Evolutionary conservation across 1,139 yeast genomes (phyloP).

Genomic region (Suhomyces panamericanus): DNA sequence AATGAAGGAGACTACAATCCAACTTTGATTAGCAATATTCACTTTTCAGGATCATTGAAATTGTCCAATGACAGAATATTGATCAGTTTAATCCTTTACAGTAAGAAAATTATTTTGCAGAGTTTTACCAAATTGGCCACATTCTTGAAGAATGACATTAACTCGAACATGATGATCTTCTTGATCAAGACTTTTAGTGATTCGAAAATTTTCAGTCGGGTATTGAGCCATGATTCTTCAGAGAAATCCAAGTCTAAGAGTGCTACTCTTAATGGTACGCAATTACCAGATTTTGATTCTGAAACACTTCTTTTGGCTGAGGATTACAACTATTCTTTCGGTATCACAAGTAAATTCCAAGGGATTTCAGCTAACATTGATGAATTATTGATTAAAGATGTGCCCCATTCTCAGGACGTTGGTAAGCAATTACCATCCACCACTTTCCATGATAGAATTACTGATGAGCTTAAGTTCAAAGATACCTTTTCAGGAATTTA

Average conservation of each 20-base stretch:
- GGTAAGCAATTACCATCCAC: background rate
- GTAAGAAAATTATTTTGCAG: slow-evolving; percentile 38
- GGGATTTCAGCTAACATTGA: slow-evolving; percentile 24
- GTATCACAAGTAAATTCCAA: slow-evolving; percentile 39
- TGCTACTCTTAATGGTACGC: slow-evolving; percentile 10
- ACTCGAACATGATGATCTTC: slow-evolving; percentile 43
- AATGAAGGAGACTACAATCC: slow-evolving; percentile 35
- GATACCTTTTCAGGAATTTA: slow-evolving; percentile 4
- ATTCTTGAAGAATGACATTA: slow-evolving; percentile 37
- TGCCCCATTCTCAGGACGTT: background rate
- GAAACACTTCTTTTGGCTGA: slow-evolving; percentile 29
- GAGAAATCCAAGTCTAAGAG: slow-evolving; percentile 26
- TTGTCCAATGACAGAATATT: slow-evolving; percentile 31
- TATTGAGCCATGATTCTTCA: slow-evolving; percentile 18
- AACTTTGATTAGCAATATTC: slow-evolving; percentile 32
- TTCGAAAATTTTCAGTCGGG: slow-evolving; percentile 33
- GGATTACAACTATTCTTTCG: slow-evolving; percentile 40
- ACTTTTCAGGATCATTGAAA: slow-evolving; percentile 29
- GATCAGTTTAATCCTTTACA: slow-evolving; percentile 35
- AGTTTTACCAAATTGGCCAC: slow-evolving; percentile 34
- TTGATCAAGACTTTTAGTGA: slow-evolving; percentile 44
- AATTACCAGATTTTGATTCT: slow-evolving; percentile 26
- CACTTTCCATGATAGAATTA: slow-evolving; percentile 2
- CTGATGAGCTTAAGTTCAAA: slow-evolving; percentile 8
- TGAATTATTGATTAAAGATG: slow-evolving; percentile 24